A percentile compares a stretch with the other conserved stretches of the same genome.
Conservation (phyloP, 116 monocot species). For the Zostera marina region DNA sequence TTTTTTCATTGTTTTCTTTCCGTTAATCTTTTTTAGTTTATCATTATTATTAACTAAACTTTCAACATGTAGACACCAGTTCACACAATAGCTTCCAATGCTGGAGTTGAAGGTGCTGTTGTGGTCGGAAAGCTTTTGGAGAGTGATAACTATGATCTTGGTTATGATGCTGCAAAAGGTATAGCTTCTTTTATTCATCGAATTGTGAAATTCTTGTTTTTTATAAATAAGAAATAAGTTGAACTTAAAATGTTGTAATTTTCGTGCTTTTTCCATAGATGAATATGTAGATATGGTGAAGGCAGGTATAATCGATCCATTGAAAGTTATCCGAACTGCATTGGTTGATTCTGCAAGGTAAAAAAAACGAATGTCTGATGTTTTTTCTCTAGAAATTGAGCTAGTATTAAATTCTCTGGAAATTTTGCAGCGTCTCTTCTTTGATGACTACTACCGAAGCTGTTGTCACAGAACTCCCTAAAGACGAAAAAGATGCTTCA, state of each 20-base stretch:
- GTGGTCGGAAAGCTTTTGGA: conserved; percentile 73
- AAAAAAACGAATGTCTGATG: no score
- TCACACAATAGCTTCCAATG: conserved; percentile 56
- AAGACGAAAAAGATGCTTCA: conserved; percentile 40
- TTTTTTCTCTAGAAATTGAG: no score
- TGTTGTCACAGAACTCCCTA: conserved; percentile 44
- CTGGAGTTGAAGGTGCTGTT: conserved; percentile 68
- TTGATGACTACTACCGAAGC: conserved; percentile 58
- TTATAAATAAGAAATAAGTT: not conserved
- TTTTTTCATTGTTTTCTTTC: not conserved
- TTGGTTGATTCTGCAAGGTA: conserved; percentile 70
- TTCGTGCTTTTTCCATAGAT: conserved; percentile 11
- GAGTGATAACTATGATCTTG: conserved; percentile 64
- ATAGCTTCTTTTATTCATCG: not conserved
- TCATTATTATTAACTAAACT: no score
- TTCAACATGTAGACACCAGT: conserved; percentile 37
- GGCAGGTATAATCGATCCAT: conserved; percentile 60
- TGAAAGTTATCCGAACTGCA: conserved; percentile 72
- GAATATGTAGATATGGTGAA: conserved; percentile 80
- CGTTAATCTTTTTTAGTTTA: no score
- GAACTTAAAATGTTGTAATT: not conserved
- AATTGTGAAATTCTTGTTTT: not conserved
- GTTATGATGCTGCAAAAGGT: conserved; percentile 89
- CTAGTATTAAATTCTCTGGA: no score
- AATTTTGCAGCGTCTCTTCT: conserved; percentile 45